A percentile compares a stretch with the other conserved stretches of the same genome.
Evolutionary conservation across 2,329 filamentous ascomycete species (phyloP).

Genomic region (Talaromyces sp.): DNA sequence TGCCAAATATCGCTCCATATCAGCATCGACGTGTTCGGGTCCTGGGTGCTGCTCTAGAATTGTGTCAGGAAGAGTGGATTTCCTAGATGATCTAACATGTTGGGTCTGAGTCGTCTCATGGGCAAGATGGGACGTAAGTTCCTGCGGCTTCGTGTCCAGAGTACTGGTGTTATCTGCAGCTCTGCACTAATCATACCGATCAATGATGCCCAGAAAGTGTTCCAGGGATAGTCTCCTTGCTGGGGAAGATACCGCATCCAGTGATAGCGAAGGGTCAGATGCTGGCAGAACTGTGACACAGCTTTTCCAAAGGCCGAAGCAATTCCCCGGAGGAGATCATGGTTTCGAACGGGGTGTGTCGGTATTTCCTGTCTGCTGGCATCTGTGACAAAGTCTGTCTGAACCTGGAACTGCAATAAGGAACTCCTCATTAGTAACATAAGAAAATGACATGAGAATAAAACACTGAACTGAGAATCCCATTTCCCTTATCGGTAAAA

Average conservation of each 20-base stretch:
- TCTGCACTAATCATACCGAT: not conserved
- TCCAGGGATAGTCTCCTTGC: not conserved
- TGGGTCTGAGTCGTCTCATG: not conserved
- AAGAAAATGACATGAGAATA: no score
- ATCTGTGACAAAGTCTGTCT: not conserved
- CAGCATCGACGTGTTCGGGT: no score
- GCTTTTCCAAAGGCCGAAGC: not conserved
- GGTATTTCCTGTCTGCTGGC: not conserved
- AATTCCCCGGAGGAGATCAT: not conserved
- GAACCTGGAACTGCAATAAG: not conserved
- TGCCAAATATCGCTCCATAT: not conserved
- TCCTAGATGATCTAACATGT: not conserved
- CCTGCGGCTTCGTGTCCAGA: not conserved
- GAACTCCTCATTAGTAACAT: not conserved
- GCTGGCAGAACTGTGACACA: not conserved
- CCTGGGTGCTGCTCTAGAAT: no score
- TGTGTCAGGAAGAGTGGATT: not conserved
- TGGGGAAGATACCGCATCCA: not conserved
- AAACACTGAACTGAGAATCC: not conserved
- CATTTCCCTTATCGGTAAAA: not conserved
- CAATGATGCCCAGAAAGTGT: not conserved
- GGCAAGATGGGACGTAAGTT: not conserved
- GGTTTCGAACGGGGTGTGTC: not conserved
- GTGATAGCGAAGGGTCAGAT: not conserved
- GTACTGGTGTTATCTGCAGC: not conserved